Base-by-base conservation (phyloP, 345 rosid genomes). In the Cardamine resedifolia region DNA sequence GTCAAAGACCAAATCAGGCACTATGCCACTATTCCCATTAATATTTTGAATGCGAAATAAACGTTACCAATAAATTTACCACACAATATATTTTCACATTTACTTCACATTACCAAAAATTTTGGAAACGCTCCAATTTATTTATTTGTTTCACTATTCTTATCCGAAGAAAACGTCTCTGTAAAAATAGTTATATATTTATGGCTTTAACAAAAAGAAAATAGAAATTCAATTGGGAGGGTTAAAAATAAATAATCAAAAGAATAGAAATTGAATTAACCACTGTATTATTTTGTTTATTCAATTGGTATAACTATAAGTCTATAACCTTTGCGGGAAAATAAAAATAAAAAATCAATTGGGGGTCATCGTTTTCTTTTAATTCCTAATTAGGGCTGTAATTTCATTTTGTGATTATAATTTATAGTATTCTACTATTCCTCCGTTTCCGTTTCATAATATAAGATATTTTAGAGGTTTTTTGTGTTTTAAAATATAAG, bases 1-100 rank as follows among this genome's bases (percentile, higher is more conserved):
- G 56, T 69, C 64, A 56, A 68, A 67, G 41, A 21, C 23, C 55
- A 69, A 43, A 27, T 45, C 26, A 44, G 45, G 33, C n/a, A n/a
- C n/a, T n/a, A n/a, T n/a, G n/a, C n/a, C 18, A 34, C 18, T 16
- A 7, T 34, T 16, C 58, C 28, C 50, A 48, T 58, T 33, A 33
- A 16, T 47, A 11, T 16, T 44, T 70, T 20, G 11, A 61, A 59
- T 49, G 21, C 39, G 10, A 58, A 28, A 44, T 48, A 24, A 24
- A 39, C 26, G 39, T 31, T 24, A 9, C 33, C 56, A 39, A 44
- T 33, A 44, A 44, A 61, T 26, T 61, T 36, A 41, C 33, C 51
- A 61, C 50, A 6, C 10, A 65, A 3, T 24, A 34, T 51, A 8
- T 55, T 55, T 20, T n/a, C 8, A 49, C 14, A 53, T 19, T 48